Percentiles rank a stretch among this genome's conserved stretches.
Conservation (phyloP, 129 eudicot genomes). For the Calendula officinalis region DNA sequence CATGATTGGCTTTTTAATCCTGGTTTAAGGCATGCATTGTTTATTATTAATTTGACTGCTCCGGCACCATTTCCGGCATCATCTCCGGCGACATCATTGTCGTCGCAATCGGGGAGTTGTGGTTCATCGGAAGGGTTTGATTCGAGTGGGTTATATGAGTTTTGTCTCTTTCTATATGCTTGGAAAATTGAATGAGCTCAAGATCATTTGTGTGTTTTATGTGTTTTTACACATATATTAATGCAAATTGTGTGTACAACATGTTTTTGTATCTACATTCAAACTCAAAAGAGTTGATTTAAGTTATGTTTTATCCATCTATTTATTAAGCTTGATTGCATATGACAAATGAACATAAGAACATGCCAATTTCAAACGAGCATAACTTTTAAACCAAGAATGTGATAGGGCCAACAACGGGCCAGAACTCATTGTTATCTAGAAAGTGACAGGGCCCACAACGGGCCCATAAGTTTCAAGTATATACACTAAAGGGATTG, state of each 20-base stretch:
- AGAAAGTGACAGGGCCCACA: too few relatives aligned
- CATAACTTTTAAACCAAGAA: neutral
- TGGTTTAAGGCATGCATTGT: slow-evolving; percentile 78
- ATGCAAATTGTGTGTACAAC: neutral
- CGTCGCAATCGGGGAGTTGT: slow-evolving; percentile 45
- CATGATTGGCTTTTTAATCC: slow-evolving; percentile 91
- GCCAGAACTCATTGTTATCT: too few relatives aligned
- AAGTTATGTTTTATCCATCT: neutral
- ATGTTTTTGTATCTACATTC: slow-evolving; percentile 1
- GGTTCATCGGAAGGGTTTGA: slow-evolving; percentile 51
- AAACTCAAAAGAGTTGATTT: neutral
- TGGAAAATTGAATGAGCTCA: slow-evolving; percentile 69
- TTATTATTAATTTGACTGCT: slow-evolving; percentile 61
- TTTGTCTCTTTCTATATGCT: slow-evolving; percentile 84
- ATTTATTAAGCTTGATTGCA: neutral
- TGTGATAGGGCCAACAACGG: neutral
- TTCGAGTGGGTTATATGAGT: slow-evolving; percentile 58
- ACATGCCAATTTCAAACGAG: neutral
- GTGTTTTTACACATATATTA: slow-evolving; percentile 7
- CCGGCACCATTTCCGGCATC: slow-evolving; percentile 16
- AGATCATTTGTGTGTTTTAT: neutral
- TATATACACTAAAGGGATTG: too few relatives aligned
- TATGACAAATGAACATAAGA: neutral
- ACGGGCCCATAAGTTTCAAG: too few relatives aligned
- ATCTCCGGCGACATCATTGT: slow-evolving; percentile 29